Conservation (phyloP, 169 alveolate genomes). For the Eimeria acervulina region DNA sequence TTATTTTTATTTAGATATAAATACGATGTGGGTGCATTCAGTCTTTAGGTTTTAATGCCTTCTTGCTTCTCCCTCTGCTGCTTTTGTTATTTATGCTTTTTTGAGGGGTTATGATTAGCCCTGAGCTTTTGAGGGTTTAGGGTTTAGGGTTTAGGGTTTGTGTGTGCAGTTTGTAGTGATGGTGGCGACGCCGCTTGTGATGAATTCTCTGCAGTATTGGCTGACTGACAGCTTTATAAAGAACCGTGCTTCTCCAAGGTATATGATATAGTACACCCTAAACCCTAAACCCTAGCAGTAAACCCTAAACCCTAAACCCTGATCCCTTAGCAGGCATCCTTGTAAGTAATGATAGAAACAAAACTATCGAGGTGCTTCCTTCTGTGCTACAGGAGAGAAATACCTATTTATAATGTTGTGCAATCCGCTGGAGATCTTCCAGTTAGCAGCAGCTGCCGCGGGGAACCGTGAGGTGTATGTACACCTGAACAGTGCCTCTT, state of each 20-base stretch:
- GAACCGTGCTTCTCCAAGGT: not conserved
- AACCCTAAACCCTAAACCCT: conserved; percentile 31
- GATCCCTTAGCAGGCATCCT: not conserved
- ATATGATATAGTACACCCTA: not conserved
- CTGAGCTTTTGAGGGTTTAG: not conserved
- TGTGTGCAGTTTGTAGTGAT: conserved; percentile 74
- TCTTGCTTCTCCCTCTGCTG: no score
- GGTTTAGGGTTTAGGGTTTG: conserved; percentile 30
- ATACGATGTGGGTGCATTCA: no score
- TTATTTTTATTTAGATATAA: no score
- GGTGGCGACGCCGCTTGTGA: conserved; percentile 77
- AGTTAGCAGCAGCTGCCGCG: conserved; percentile 20
- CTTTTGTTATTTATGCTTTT: no score
- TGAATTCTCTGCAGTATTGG: conserved; percentile 81
- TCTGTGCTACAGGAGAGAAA: conserved; percentile 1
- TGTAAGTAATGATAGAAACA: no score
- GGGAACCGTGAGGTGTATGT: not conserved
- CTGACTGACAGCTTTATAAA: conserved; percentile 81
- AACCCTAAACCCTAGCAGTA: conserved; percentile 14
- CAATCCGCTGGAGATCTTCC: conserved; percentile 5
- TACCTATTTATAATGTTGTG: conserved; percentile 35
- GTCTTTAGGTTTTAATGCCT: no score
- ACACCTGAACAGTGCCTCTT: not conserved
- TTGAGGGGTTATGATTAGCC: conserved; percentile 26
- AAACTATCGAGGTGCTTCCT: not conserved